Base-by-base conservation (phyloP, 169 alveolate genomes). In the Plasmodium gonderi region DNA sequence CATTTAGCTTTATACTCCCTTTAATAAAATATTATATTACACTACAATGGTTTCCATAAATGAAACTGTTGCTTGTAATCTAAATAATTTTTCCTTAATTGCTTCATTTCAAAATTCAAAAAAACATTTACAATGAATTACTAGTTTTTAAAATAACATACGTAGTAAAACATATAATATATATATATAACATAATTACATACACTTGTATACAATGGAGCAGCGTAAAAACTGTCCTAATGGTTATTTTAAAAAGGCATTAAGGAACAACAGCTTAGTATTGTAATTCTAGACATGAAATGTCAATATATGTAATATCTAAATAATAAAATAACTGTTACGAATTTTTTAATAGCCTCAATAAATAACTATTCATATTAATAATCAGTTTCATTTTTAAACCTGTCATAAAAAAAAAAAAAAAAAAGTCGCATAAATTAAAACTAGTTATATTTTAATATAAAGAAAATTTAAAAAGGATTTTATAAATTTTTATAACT, bases 21-120 rank as follows among this genome's bases (percentile, higher is more conserved):
- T 75, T 75, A 20, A 26, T 75, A 75, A 38, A 75, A 17, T 75
- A 40, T 75, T 75, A 36, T 20, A 49, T 75, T 75, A 40, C 67
- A 23, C 64, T 36, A 75, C 29, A 75, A 75, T 36, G 65, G 81
- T 75, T 75, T 75, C 81, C 81, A 75, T 75, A 40, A 38, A 40
- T 8, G 65, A 40, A 75, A 33, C 51, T 40, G 81, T 20, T 33
- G 26, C 51, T 75, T 42, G 9, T n/a, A 14, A 17, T 75, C 38
- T 40, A 20, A 14, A 75, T 75, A 75, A 42, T 31, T 75, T 75
- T 40, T 75, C 81, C 31, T 17, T 17, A 60, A 11, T 23, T 29
- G n/a, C 26, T 60, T 60, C 72, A 17, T 60, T 60, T 20, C 72
- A 60, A 23, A 20, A 60, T 17, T 60, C 8, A 20, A 20, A 54